phyloP scores from a whole-genome alignment of 1,139 yeast species.

The Citeromyces hawaiiensis region DNA sequence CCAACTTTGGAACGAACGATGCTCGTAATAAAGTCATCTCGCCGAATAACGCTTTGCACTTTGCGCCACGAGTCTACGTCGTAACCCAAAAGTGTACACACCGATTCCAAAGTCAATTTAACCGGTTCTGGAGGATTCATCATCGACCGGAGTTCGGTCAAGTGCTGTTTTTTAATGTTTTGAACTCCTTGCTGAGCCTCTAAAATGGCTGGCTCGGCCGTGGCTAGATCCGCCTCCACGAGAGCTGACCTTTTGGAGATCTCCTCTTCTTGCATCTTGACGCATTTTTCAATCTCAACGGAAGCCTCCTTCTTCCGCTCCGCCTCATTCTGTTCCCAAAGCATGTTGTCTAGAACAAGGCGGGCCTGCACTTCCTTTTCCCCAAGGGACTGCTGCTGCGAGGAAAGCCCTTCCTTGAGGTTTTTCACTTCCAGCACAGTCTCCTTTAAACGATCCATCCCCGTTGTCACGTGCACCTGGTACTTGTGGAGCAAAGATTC shows the following conservation, averaged over 20 bases:
- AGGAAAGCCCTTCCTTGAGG: constrained; percentile 38
- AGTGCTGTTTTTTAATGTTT: constrained; percentile 82
- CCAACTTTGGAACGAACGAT: constrained; percentile 57
- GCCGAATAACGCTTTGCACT: constrained; percentile 66
- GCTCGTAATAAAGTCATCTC: constrained; percentile 78
- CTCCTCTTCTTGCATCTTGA: constrained; percentile 53
- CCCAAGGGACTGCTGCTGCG: constrained; percentile 35
- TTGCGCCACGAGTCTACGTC: constrained; percentile 66
- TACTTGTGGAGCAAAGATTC: constrained; percentile 42
- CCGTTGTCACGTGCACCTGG: constrained; percentile 62
- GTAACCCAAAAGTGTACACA: constrained; percentile 69
- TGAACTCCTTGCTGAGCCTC: constrained; percentile 85
- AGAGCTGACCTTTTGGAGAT: constrained; percentile 38
- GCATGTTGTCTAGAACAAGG: constrained; percentile 59
- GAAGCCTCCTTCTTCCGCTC: constrained; percentile 86
- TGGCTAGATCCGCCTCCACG: constrained; percentile 53
- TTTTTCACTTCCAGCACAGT: constrained; percentile 64
- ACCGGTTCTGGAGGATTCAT: constrained; percentile 84
- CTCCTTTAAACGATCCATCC: constrained; percentile 65
- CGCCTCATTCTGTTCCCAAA: constrained; percentile 85
- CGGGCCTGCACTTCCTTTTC: constrained; percentile 59
- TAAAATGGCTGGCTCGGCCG: constrained; percentile 73
- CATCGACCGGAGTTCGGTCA: constrained; percentile 85
- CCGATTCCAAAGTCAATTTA: constrained; percentile 77
- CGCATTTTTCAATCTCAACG: constrained; percentile 56